Base-by-base conservation (phyloP, 306 rosid species). In the Benincasa hispida region DNA sequence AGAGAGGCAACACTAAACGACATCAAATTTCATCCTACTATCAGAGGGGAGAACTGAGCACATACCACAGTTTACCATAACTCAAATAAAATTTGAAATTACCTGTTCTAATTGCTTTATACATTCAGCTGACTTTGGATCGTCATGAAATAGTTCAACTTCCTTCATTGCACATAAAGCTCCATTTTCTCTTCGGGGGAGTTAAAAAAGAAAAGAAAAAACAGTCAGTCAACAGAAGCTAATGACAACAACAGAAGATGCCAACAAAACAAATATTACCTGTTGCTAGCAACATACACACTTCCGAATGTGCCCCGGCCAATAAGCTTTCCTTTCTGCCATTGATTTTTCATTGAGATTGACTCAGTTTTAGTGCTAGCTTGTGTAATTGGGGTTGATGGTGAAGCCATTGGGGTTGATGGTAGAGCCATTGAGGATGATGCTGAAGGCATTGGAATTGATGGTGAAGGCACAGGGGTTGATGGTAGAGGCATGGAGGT, bases 161-260 rank as follows among this genome's bases (percentile, higher is more conserved):
- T 95, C 99, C 85, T 95, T 95, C 99, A 95, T 90, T 54, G 99
- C 99, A 87, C 98, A 95, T 85, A 95, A 82, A 75, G 99, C 93
- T 79, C 99, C 99, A 66, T 94, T 95, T 85, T 87, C 88, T 76
- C 98, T 94, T 82, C 27, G 30, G 68, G 47, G 28, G 78, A 8
- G 42, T 27, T n/a, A 77, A 53, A 27, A 42, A 42, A 10, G 3
- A 45, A 45, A 45, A 45, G 21, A 2, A 50, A 51, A 21, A 6
- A 78, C 3, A 25, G 27, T 75, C 58, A 68, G 58, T 47, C 75
- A 61, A 74, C 27, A 72, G 13, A 72, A 50, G 60, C 76, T 18
- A 28, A 72, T 76, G 50, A 82, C 63, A 72, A 18, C 78, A 82
- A 42, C 58, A 41, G 41, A 72, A 65, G 39, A 67, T 48, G 19